Evolutionary conservation across 2,329 filamentous ascomycete species (phyloP), one percentile per base, ranked within the genome.

Genomic region (Chaetothyriales sp.): DNA sequence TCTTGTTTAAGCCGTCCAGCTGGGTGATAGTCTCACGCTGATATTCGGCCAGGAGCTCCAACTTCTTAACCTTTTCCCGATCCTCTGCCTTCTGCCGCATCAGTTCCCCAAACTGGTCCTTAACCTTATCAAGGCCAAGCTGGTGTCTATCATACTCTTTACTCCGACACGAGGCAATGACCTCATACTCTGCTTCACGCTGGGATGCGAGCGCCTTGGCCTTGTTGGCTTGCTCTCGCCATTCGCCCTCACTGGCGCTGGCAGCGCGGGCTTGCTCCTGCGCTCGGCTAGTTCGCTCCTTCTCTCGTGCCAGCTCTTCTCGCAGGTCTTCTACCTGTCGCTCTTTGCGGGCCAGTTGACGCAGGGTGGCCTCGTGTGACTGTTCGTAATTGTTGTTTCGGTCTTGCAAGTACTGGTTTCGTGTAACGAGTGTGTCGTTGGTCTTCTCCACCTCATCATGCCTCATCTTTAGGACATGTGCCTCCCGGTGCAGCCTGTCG

Each of bases 401-500:
- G 48, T 72, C 70, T 45, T 65, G 64, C 56, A 71, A 66, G 48
- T 70, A 71, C 49, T 69, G 64, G 18, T 70, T 61, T 49, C 72
- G 70, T 10, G 65, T 65, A 51, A 68, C 69, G 43, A 70, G 60
- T 1, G 67, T 64, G 54, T 74, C 71, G 51, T 72, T 72, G 44
- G 64, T 65, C 32, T 69, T 65, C 53, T 73, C 69, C 3, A 68
- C 66, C 53, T 74, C 71, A 53, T 74, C 71, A 6, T 66, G 66
- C 12, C 67, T 66, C 28, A 66, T 70, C 52, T 66, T 68, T 51
- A 70, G 66, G 19, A 73, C 58, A 47, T 65, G 67, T 54, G 67
- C 69, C 53, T 74, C 71, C 18, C 71, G 66, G 9, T 68, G 71
- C 43, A 73, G 57, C 20, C 70, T 69, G 25, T 72, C 71, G 52